phyloP scores from a whole-genome alignment of 2,329 filamentous ascomycete genomes.

The Ceratocystiopsis sp. region DNA sequence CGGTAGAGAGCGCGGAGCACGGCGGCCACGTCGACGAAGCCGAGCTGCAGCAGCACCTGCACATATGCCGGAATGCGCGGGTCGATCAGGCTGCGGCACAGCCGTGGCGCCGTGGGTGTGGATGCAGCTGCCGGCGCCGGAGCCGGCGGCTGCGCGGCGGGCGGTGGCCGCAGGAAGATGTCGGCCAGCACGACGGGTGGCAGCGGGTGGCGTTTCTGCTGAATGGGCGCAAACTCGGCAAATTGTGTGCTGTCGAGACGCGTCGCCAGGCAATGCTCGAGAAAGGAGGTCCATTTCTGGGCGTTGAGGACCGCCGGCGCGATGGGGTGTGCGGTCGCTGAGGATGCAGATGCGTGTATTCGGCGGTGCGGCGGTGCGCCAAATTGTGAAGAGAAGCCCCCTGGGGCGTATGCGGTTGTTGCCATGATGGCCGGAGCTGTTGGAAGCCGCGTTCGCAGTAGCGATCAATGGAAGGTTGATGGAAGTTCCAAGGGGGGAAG shows the following conservation, averaged over 20 bases:
- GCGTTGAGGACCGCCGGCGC: conserved; percentile 7
- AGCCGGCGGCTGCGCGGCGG: conserved; percentile 3
- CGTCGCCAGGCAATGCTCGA: conserved; percentile 29
- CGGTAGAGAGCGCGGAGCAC: conserved; percentile 38
- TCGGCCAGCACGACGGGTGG: conserved; percentile 35
- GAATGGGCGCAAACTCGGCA: conserved; percentile 29
- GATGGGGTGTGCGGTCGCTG: background rate
- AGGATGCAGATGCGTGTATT: too few species aligned
- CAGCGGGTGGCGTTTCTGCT: conserved; percentile 34
- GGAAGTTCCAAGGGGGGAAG: too few species aligned
- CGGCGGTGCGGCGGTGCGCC: too few species aligned
- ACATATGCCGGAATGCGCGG: conserved; percentile 43
- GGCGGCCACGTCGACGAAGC: conserved; percentile 35
- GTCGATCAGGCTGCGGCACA: conserved; percentile 34
- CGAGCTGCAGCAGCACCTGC: conserved; percentile 32
- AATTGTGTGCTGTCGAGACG: conserved; percentile 39
- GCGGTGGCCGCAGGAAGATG: conserved; percentile 38
- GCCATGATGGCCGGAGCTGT: too few species aligned
- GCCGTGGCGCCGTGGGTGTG: background rate
- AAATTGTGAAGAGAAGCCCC: too few species aligned
- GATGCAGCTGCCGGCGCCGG: background rate
- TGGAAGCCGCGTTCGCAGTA: too few species aligned
- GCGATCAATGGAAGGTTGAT: too few species aligned
- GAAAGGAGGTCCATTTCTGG: conserved; percentile 32
- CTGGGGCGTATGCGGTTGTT: too few species aligned